Evolutionary conservation across 2,329 filamentous ascomycete genomes (phyloP).

Genomic region (Colletotrichum falcatum): DNA sequence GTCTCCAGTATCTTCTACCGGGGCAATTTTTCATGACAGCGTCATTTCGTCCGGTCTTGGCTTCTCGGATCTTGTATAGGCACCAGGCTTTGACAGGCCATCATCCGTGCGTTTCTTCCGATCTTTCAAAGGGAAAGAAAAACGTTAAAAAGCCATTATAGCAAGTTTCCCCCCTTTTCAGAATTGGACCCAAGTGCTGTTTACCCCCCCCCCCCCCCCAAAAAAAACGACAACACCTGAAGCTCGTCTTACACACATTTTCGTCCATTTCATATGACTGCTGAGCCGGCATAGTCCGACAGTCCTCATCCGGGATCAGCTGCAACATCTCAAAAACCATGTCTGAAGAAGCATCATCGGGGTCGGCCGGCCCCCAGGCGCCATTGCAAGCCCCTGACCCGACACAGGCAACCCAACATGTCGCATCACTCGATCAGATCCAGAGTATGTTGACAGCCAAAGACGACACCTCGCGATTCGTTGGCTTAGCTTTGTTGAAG

Average conservation of each 20-base stretch:
- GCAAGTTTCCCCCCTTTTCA: background rate
- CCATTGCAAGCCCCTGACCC: conserved; percentile 14
- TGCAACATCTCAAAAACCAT: background rate
- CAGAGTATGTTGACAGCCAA: conserved; percentile 67
- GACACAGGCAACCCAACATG: conserved; percentile 23
- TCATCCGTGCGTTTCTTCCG: background rate
- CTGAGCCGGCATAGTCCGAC: background rate
- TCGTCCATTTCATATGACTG: background rate
- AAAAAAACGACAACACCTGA: background rate
- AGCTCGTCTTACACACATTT: conserved; percentile 11
- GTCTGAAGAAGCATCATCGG: conserved; percentile 4
- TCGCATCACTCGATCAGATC: conserved; percentile 60
- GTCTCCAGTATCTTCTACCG: conserved; percentile 27
- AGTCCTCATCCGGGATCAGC: background rate
- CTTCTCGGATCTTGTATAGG: conserved; percentile 1
- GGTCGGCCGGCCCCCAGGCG: conserved; percentile 6
- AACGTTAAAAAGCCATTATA: too few species aligned
- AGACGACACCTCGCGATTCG: conserved; percentile 76
- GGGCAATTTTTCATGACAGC: conserved; percentile 37
- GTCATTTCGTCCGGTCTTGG: conserved; percentile 26
- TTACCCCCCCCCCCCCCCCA: too few species aligned
- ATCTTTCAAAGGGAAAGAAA: background rate
- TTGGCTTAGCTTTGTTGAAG: conserved; percentile 74
- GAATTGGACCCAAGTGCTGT: background rate
- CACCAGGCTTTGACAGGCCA: conserved; percentile 1